Conservation (phyloP, 345 rosid species). For the Isatis tinctoria region DNA sequence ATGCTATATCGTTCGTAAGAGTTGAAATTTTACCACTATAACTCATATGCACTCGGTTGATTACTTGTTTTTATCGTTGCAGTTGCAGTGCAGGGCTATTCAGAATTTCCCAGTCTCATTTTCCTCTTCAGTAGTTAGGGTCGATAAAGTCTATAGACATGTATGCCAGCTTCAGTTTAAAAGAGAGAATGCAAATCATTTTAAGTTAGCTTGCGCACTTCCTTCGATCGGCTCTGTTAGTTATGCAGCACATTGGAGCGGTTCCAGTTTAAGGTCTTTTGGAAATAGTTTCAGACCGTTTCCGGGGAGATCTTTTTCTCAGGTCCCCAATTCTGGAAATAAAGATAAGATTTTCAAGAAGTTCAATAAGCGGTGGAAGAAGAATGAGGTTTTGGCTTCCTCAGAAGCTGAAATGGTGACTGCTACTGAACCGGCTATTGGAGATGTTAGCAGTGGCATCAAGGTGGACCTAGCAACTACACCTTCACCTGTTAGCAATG, state of each 20-base stretch:
- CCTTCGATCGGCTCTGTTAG: conserved; percentile 22
- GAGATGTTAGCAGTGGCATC: conserved; percentile 21
- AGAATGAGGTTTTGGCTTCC: conserved; percentile 36
- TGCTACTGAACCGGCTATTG: conserved; percentile 31
- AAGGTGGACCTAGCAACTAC: conserved; percentile 27
- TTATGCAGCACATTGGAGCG: conserved; percentile 21
- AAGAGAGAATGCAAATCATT: conserved; percentile 24
- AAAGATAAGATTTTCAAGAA: conserved; percentile 19
- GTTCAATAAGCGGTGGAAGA: conserved; percentile 34
- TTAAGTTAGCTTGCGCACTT: conserved; percentile 9
- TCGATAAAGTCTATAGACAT: conserved; percentile 20
- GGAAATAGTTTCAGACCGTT: conserved; percentile 18
- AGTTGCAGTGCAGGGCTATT: conserved; percentile 42
- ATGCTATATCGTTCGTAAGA: background rate
- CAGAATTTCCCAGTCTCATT: conserved; percentile 26
- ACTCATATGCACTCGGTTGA: background rate
- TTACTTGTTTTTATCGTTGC: conserved; percentile 12
- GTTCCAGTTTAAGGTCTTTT: conserved; percentile 21
- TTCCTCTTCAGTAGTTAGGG: conserved; percentile 10
- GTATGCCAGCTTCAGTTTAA: conserved; percentile 31
- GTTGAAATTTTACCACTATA: background rate
- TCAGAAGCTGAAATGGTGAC: conserved; percentile 17
- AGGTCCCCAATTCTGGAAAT: conserved; percentile 20
- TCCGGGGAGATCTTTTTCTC: conserved; percentile 40
- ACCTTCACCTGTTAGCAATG: conserved; percentile 19